phyloP scores from a whole-genome alignment of 1,284 basidiomycete genomes.

The Stereum hirsutum region DNA sequence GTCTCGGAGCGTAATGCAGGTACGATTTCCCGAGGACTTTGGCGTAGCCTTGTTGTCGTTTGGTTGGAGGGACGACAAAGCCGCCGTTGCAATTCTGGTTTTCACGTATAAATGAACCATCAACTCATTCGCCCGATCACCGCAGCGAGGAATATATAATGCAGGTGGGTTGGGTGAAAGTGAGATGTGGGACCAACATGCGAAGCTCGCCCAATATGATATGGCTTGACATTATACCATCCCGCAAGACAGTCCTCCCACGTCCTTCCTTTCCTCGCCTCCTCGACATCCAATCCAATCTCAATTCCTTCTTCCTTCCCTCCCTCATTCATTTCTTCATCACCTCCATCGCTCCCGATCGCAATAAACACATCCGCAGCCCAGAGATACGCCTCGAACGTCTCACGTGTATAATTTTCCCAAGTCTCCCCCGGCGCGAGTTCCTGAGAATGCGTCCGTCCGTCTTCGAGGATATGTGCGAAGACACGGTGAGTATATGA shows the following conservation, averaged over 20 bases:
- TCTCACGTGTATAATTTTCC: conserved; percentile 33
- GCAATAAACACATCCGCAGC: conserved; percentile 71
- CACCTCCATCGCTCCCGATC: conserved; percentile 27
- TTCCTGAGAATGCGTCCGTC: conserved; percentile 82
- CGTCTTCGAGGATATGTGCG: conserved; percentile 66
- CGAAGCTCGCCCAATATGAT: conserved; percentile 88
- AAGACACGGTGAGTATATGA: conserved; percentile 62
- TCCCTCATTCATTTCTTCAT: conserved; percentile 10
- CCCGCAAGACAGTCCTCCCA: conserved; percentile 73
- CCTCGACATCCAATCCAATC: conserved; percentile 29
- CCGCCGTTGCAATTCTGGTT: conserved; percentile 80
- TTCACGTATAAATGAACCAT: background rate
- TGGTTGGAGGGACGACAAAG: conserved; percentile 70
- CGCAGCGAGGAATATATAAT: too few relatives aligned
- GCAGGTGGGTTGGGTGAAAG: too few relatives aligned
- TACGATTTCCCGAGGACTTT: conserved; percentile 71
- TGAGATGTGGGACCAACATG: conserved; percentile 50
- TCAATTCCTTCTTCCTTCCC: conserved; percentile 20
- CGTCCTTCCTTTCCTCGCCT: conserved; percentile 33
- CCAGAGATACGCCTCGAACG: conserved; percentile 70
- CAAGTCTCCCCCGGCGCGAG: conserved; percentile 21
- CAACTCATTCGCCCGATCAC: background rate
- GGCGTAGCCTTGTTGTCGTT: conserved; percentile 69
- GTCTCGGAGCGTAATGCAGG: conserved; percentile 70
- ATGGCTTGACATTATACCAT: conserved; percentile 87